Evolutionary conservation across 2,329 filamentous ascomycete genomes (phyloP), one percentile per base, ranked within the genome.

Genomic region (Paracorniculantispora psalliotae): DNA sequence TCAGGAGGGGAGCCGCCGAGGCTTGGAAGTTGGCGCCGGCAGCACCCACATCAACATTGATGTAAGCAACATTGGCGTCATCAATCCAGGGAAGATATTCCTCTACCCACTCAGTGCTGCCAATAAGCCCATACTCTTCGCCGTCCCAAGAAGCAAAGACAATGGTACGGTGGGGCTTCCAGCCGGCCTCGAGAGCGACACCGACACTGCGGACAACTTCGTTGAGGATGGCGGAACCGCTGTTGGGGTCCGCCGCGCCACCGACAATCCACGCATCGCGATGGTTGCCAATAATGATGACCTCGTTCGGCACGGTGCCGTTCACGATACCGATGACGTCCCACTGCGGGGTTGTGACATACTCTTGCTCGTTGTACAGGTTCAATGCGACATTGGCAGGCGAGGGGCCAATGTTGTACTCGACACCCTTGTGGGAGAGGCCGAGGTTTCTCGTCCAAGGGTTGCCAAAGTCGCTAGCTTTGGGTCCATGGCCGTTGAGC

Each of bases 251-350:
- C 13, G 81, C 89, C 17, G 90, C 89, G 25, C 91, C 90, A n/a
- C 91, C 91, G 21, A 87, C 87, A 67, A 93, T 88, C 91, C 91
- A 96, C 0, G 92, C 90, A 73, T 96, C 92, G 35, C 92, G 85
- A 69, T 96, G 92, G 68, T 96, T 96, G n/a, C 92, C 92, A 33
- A 97, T 77, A 3, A 99, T 81, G 48, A 99, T 79, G 1, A 96
- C 91, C 68, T 97, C 92, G 66, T 96, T 86, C 0, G 86, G 79
- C 37, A 94, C 85, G 0, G 88, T 89, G 10, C 93, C 94, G 67
- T 96, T 96, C 71, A 99, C 90, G 48, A 94, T 79, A 47, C 93
- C 93, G 63, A 97, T 93, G 2, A 94, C 90, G 69, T 99, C 89
- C 92, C 92, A 96, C 55, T 93, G 77, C 4, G 90, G 89, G 0